Evolutionary conservation across 2,329 filamentous ascomycete species (phyloP).

Genomic region (Fusarium xyrophilum): DNA sequence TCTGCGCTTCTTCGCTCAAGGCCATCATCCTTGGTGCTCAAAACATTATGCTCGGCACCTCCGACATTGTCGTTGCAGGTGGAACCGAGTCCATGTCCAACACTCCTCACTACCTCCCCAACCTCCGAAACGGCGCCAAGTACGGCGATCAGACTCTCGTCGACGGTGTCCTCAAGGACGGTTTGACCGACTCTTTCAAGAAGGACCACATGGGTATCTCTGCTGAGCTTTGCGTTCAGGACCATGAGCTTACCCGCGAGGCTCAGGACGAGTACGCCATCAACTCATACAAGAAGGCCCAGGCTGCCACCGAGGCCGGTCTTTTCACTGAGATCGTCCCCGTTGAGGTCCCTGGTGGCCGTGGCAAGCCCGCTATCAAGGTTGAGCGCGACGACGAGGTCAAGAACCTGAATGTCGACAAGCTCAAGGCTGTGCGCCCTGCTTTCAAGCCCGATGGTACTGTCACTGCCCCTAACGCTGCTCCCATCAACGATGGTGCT

Average conservation of each 20-base stretch:
- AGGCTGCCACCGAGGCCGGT: slow-evolving; percentile 81
- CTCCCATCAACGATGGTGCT: slow-evolving; percentile 93
- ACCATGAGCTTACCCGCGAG: slow-evolving; percentile 82
- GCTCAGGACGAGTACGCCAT: slow-evolving; percentile 97
- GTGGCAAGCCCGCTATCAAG: slow-evolving; percentile 84
- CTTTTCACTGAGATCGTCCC: slow-evolving; percentile 90
- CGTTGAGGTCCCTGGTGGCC: slow-evolving; percentile 83
- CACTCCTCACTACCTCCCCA: slow-evolving; percentile 92
- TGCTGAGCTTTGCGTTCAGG: slow-evolving; percentile 88
- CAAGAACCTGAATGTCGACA: slow-evolving; percentile 88
- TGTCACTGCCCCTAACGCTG: slow-evolving; percentile 95
- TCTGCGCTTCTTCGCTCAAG: slow-evolving; percentile 95
- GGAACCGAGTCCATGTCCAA: slow-evolving; percentile 99
- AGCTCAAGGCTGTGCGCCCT: slow-evolving; percentile 84
- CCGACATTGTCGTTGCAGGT: slow-evolving; percentile 89
- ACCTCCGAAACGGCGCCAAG: slow-evolving; percentile 85
- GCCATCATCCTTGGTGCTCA: slow-evolving; percentile 93
- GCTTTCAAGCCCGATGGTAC: slow-evolving; percentile 85
- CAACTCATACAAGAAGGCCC: slow-evolving; percentile 90
- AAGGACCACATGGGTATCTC: slow-evolving; percentile 96
- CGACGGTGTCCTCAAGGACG: slow-evolving; percentile 93
- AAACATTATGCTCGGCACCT: slow-evolving; percentile 96
- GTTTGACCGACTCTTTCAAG: slow-evolving; percentile 92
- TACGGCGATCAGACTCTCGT: slow-evolving; percentile 90
- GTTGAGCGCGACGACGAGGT: slow-evolving; percentile 92